Base-by-base conservation (phyloP, 75 land plant species). In the Selaginella tamariscina region DNA sequence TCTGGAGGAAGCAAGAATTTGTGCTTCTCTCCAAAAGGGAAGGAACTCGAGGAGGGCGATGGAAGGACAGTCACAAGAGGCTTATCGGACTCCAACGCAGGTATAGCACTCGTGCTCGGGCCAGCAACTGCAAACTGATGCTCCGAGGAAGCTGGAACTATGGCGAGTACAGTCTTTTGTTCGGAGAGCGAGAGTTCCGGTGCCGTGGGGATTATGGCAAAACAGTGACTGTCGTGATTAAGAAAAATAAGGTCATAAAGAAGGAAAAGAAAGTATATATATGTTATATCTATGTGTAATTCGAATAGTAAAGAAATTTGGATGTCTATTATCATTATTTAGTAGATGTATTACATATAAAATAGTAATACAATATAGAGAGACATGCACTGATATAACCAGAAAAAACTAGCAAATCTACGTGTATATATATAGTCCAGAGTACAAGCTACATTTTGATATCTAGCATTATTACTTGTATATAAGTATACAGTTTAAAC, bases 181-280 rank as follows among this genome's bases (percentile, higher is more conserved):
- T 59, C 18, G 23, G 9, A 21, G 9, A 26, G n/a, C 8, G 62
- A 8, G 26, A 21, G 26, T 5, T 39, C 15, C 9, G 62, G 62
- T 8, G 62, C 62, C 9, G 62, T 59, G 24, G 62, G 62, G 26
- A 59, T 59, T 2, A 59, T 27, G 8, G 62, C 62, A n/a, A 59
- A 23, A n/a, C 62, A 59, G 9, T 59, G 62, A 21, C 62, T 59
- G 26, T 5, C 62, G 26, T n/a, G n/a, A n/a, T n/a, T n/a, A 49
- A 20, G 11, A 20, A 20, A 20, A 11, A 20, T 20, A 49, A 20
- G 11, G 54, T 11, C 20, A 20, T 49, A 20, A 20, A 20, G 54
- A 49, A n/a, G n/a, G n/a, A n/a, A n/a, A n/a, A n/a, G n/a, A n/a
- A n/a, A n/a, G n/a, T n/a, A n/a, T n/a, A n/a, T n/a, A n/a, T n/a